Percentiles rank a stretch among this genome's conserved stretches.
Evolutionary conservation across 805 yeast species (phyloP).

Genomic region (Osmozyma mogii): DNA sequence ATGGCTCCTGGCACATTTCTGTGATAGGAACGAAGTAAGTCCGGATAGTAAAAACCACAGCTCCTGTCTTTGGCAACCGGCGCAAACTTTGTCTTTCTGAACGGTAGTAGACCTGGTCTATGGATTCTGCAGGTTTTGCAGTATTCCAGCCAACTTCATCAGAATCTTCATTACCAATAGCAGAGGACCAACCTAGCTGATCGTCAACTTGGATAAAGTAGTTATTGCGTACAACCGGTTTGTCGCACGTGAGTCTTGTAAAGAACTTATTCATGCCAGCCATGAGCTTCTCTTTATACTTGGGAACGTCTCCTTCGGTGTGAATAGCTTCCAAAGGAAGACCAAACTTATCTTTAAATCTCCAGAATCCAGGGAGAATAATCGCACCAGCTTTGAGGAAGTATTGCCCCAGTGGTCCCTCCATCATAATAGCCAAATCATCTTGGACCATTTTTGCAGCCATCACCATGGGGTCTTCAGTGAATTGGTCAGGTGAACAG

Average conservation of each 20-base stretch:
- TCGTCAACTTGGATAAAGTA: slow-evolving; percentile 61
- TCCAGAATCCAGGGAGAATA: slow-evolving; percentile 63
- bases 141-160: slow-evolving; percentile 59
- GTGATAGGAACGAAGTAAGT: slow-evolving; percentile 54
- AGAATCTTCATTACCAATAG: slow-evolving; percentile 49
- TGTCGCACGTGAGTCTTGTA: slow-evolving; percentile 45
- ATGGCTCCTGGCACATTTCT: slow-evolving; percentile 51
- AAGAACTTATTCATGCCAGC: slow-evolving; percentile 63
- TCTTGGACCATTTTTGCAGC: slow-evolving; percentile 55
- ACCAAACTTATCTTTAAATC: slow-evolving; percentile 51
- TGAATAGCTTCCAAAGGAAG: slow-evolving; percentile 52
- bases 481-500: slow-evolving; percentile 6
- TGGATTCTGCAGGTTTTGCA: slow-evolving; percentile 41
- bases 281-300: slow-evolving; percentile 49
- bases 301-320: slow-evolving; percentile 62
- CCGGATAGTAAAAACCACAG: slow-evolving; percentile 50
- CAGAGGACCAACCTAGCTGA: slow-evolving; percentile 54
- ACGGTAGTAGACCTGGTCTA: slow-evolving; percentile 45
- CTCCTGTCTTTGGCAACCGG: slow-evolving; percentile 53
- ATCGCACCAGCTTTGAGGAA: slow-evolving; percentile 54
- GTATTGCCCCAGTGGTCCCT: slow-evolving; percentile 49
- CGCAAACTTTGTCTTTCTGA: slow-evolving; percentile 60
- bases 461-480: slow-evolving; percentile 50
- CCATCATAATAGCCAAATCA: slow-evolving; percentile 62
- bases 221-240: slow-evolving; percentile 60